phyloP scores from a whole-genome alignment of 495 filamentous ascomycete species.

The Lindgomyces ingoldianus region DNA sequence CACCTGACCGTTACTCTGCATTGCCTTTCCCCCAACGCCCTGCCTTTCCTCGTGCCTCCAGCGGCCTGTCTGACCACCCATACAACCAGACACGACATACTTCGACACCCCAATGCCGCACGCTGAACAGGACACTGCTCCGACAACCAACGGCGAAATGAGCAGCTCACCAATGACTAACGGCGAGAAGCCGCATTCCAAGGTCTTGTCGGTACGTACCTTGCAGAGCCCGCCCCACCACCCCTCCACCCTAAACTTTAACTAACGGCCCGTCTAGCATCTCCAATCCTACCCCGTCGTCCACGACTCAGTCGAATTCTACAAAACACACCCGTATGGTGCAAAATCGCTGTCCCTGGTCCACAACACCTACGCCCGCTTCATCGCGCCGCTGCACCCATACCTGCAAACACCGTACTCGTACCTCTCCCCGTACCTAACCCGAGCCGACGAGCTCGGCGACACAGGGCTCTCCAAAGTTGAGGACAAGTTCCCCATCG shows the following conservation, averaged over 20 bases:
- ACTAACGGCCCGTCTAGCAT: constrained; percentile 58
- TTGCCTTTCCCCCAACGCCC: not conserved
- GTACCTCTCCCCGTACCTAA: constrained; percentile 79
- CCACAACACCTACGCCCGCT: constrained; percentile 63
- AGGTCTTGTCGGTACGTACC: constrained; percentile 64
- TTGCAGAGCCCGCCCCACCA: constrained; percentile 8
- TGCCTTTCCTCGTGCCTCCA: not conserved
- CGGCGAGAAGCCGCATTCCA: constrained; percentile 66
- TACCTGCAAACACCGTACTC: constrained; percentile 75
- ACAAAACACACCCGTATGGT: constrained; percentile 78
- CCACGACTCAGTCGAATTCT: constrained; percentile 71
- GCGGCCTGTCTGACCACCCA: not conserved
- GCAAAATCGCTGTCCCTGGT: constrained; percentile 74
- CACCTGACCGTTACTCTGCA: not conserved
- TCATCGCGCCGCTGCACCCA: constrained; percentile 73
- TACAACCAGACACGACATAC: not conserved
- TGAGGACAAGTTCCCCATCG: constrained; percentile 77
- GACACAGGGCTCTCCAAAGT: constrained; percentile 71
- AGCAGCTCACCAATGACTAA: constrained; percentile 52
- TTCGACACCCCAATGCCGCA: constrained; percentile 45
- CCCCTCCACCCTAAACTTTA: constrained; percentile 8
- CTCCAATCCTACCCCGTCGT: constrained; percentile 83
- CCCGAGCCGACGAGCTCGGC: constrained; percentile 77
- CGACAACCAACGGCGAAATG: constrained; percentile 34
- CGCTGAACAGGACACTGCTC: constrained; percentile 40